These are phyloP conservation scores for Przewalskia tangutica DNA, from an alignment of 257 asterid genomes.

Conservation along the genomic window DNA sequence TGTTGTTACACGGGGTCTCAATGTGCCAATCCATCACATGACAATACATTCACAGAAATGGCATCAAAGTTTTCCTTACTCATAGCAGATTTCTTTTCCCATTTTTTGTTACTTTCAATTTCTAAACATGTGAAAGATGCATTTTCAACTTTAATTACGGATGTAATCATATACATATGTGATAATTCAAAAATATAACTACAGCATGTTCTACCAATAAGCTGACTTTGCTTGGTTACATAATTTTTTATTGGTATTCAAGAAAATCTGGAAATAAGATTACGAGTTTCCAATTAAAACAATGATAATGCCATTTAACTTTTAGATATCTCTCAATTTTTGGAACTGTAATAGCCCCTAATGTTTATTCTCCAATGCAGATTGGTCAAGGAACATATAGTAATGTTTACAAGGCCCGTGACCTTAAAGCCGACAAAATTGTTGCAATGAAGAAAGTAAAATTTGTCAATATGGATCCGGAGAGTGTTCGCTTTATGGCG, in stretches of 20 bases:
- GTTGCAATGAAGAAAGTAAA: slow-evolving; percentile 18
- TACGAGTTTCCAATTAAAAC: neutral
- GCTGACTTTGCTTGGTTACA: neutral
- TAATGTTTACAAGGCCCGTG: slow-evolving; percentile 12
- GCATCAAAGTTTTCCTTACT: neutral
- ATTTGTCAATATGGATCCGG: slow-evolving; percentile 15
- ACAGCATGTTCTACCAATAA: neutral
- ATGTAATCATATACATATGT: neutral
- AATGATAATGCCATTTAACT: neutral
- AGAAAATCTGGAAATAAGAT: neutral
- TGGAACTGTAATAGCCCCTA: neutral
- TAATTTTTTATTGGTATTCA: neutral
- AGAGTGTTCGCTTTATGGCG: slow-evolving; percentile 18
- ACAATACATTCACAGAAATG: neutral
- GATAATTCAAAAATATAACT: neutral
- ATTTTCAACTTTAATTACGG: neutral
- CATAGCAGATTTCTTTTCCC: neutral
- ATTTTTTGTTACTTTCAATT: neutral
- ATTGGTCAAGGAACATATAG: slow-evolving; percentile 21
- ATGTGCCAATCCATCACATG: neutral
- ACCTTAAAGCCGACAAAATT: slow-evolving; percentile 6
- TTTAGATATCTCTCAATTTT: neutral
- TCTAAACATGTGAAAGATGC: neutral
- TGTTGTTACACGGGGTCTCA: neutral
- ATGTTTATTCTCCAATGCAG: slow-evolving; percentile 3